Evolutionary conservation across 257 asterid species (phyloP).

Genomic region (Plantago major): DNA sequence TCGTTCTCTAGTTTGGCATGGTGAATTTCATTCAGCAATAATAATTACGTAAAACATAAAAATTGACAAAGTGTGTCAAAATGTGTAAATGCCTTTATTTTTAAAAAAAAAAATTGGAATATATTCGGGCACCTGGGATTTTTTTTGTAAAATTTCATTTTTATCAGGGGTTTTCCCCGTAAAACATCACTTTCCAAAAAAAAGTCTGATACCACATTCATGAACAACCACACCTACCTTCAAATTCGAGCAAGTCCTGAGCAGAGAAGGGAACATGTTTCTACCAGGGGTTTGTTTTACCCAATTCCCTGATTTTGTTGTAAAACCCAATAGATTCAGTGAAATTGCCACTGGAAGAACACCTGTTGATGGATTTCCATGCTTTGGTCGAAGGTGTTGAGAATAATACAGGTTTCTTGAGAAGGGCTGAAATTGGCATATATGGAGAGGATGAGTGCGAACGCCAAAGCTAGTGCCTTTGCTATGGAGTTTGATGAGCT

Average conservation of each 20-base stretch:
- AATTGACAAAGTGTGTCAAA: too few relatives aligned
- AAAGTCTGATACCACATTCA: slow-evolving; percentile 53
- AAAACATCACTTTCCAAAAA: slow-evolving; percentile 59
- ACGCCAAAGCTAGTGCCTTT: too few relatives aligned
- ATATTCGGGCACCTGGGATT: too few relatives aligned
- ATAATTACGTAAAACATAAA: too few relatives aligned
- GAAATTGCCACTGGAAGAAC: slow-evolving; percentile 53
- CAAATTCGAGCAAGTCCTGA: slow-evolving; percentile 62
- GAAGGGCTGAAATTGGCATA: slow-evolving; percentile 68
- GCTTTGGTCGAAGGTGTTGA: slow-evolving; percentile 49
- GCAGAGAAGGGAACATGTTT: slow-evolving; percentile 75
- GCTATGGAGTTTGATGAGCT: slow-evolving; percentile 37
- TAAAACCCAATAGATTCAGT: slow-evolving; percentile 46
- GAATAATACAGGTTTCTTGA: slow-evolving; percentile 45
- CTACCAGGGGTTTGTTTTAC: slow-evolving; percentile 47
- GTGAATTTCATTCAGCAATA: too few relatives aligned
- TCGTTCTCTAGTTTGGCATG: too few relatives aligned
- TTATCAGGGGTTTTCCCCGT: too few relatives aligned
- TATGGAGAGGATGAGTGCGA: slow-evolving; percentile 55
- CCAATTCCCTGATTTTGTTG: slow-evolving; percentile 64
- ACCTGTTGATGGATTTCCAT: slow-evolving; percentile 73
- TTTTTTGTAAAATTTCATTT: too few relatives aligned
- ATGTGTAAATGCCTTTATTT: too few relatives aligned
- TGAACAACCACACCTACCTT: slow-evolving; percentile 81
- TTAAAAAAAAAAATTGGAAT: too few relatives aligned